phyloP scores from a whole-genome alignment of 129 eudicot species.

The Chrysanthemum lavandulifolium region DNA sequence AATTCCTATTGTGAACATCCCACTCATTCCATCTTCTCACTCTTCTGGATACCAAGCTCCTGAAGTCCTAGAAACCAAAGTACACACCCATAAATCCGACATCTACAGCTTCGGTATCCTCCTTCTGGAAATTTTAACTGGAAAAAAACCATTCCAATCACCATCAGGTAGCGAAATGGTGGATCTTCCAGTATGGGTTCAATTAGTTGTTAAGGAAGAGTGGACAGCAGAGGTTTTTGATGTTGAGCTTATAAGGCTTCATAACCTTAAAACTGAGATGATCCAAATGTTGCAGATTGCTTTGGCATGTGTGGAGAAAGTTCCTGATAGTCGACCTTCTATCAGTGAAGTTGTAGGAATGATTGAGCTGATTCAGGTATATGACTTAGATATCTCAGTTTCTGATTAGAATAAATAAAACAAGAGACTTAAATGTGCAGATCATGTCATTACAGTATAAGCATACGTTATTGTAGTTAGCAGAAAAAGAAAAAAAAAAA shows the following conservation, averaged over 20 bases:
- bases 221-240: conserved; percentile 20
- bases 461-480: not conserved
- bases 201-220: not conserved
- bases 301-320: not conserved
- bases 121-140: conserved; percentile 65
- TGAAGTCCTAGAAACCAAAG: conserved; percentile 52
- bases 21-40: conserved; percentile 42
- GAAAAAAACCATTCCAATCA: conserved; percentile 48
- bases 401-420: not conserved
- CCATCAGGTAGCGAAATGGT: not conserved
- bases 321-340: not conserved
- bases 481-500: not conserved
- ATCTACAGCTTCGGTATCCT: conserved; percentile 79
- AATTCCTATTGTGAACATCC: conserved; percentile 61
- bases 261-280: not conserved
- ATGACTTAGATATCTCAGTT: not conserved
- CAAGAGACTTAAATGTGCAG: conserved; percentile 1
- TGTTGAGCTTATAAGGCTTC: not conserved
- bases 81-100: conserved; percentile 69
- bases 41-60: conserved; percentile 66
- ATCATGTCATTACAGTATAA: not conserved
- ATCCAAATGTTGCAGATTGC: conserved; percentile 17
- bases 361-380: conserved; percentile 4
- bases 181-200: conserved; percentile 14
- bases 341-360: not conserved